A percentile compares a stretch with the other conserved stretches of the same genome.
These are phyloP conservation scores for Dalechampia spathulata DNA, from an alignment of 441 rosid genomes.

Conservation along the genomic window DNA sequence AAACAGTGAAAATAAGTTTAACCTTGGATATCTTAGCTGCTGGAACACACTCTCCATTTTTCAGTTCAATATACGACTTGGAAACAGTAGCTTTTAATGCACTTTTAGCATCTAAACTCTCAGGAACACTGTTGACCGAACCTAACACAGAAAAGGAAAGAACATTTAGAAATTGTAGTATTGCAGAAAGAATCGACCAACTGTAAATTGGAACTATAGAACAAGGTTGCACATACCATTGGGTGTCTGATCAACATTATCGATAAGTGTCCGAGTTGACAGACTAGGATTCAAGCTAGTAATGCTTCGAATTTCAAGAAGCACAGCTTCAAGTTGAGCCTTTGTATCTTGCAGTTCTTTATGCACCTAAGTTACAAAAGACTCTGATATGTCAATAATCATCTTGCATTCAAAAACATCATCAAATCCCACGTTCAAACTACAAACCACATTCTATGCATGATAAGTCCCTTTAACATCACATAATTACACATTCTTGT, in stretches of 20 bases:
- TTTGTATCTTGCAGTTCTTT: constrained; percentile 76
- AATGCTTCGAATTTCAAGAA: constrained; percentile 61
- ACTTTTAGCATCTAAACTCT: not conserved
- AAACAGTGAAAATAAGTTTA: not conserved
- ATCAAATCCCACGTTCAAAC: too few relatives aligned
- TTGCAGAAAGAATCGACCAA: not conserved
- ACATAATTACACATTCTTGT: too few relatives aligned
- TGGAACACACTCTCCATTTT: constrained; percentile 4
- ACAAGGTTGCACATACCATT: constrained; percentile 23
- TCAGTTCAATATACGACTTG: constrained; percentile 7
- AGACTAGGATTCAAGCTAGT: constrained; percentile 68
- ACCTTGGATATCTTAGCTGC: constrained; percentile 17
- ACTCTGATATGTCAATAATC: not conserved
- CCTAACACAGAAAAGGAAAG: not conserved
- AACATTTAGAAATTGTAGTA: not conserved
- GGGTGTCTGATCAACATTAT: constrained; percentile 25
- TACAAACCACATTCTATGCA: too few relatives aligned
- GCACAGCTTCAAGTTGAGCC: constrained; percentile 79
- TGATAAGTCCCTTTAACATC: too few relatives aligned
- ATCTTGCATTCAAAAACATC: too few relatives aligned
- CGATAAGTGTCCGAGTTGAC: constrained; percentile 51
- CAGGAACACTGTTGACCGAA: constrained; percentile 5
- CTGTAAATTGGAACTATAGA: not conserved
- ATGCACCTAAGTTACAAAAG: constrained; percentile 42
- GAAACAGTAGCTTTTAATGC: constrained; percentile 3